Evolutionary conservation across 352 stramenopile genomes (phyloP).

Genomic region (Globisporangium iwayamae): DNA sequence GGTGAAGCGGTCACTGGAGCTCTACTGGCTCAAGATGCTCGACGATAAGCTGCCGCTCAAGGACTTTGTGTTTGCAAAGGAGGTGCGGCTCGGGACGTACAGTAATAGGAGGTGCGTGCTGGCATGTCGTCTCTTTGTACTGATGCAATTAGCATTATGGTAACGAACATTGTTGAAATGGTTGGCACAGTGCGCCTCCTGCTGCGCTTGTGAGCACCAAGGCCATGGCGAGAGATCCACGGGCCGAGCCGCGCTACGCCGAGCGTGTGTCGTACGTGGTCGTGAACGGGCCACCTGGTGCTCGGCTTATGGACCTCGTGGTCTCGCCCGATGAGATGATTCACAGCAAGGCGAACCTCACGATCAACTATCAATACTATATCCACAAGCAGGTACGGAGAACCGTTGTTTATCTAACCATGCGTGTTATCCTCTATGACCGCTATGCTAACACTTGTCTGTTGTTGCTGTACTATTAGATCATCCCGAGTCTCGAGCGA

Average conservation of each 20-base stretch:
- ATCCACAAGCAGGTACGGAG: conserved; percentile 80
- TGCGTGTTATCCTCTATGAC: neutral
- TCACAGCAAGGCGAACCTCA: conserved; percentile 33
- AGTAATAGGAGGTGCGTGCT: conserved; percentile 37
- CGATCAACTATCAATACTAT: conserved; percentile 93
- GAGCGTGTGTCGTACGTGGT: conserved; percentile 91
- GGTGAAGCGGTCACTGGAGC: conserved; percentile 59
- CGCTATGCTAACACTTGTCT: neutral
- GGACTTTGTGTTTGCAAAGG: conserved; percentile 84
- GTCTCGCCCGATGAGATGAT: conserved; percentile 75
- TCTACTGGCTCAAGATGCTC: conserved; percentile 68
- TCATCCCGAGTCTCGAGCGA: conserved; percentile 81
- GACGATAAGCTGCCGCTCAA: conserved; percentile 58
- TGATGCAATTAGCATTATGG: neutral
- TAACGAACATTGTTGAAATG: neutral
- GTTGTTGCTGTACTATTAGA: conserved; percentile 24
- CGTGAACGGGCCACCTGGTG: conserved; percentile 80
- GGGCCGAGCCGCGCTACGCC: conserved; percentile 75
- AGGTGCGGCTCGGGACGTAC: conserved; percentile 86
- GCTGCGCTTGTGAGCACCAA: conserved; percentile 77
- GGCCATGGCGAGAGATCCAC: conserved; percentile 72
- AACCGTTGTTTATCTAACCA: neutral
- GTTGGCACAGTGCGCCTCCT: conserved; percentile 47
- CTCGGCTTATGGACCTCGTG: conserved; percentile 89
- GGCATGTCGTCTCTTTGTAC: neutral